Evolutionary conservation across 306 rosid species (phyloP).

Genomic region (Rosa chinensis): DNA sequence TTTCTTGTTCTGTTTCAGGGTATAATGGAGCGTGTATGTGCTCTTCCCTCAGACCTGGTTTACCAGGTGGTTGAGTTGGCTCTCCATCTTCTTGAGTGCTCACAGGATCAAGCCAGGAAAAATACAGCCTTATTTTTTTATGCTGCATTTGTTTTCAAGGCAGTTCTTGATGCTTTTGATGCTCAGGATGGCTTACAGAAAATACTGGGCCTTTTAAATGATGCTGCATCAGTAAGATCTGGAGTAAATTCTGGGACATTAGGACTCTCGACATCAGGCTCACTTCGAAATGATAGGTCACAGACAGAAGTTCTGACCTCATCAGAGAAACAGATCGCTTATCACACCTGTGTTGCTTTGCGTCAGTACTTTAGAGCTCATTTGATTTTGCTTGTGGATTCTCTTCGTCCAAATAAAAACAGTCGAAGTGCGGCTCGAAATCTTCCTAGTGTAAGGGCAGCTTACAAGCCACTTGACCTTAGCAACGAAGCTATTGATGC

Average conservation of each 20-base stretch:
- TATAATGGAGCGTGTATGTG: conserved; percentile 96
- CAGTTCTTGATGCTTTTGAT: conserved; percentile 96
- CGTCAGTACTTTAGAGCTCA: conserved; percentile 96
- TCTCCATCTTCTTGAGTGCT: conserved; percentile 85
- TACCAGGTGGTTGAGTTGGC: conserved; percentile 85
- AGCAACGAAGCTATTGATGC: conserved; percentile 93
- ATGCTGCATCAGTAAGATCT: conserved; percentile 85
- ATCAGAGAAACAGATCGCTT: conserved; percentile 95
- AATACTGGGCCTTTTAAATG: conserved; percentile 74
- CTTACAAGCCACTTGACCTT: conserved; percentile 90
- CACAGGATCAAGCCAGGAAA: conserved; percentile 91
- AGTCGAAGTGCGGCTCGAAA: conserved; percentile 82
- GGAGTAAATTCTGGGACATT: conserved; percentile 83
- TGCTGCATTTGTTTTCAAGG: conserved; percentile 96
- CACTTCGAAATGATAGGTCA: conserved; percentile 80
- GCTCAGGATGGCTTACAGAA: conserved; percentile 85
- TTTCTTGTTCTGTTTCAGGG: conserved; percentile 46
- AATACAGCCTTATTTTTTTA: conserved; percentile 87
- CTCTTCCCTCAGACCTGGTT: conserved; percentile 83
- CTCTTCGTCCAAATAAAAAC: conserved; percentile 88
- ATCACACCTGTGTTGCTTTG: conserved; percentile 88
- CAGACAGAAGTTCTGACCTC: conserved; percentile 88
- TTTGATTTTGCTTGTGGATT: conserved; percentile 83
- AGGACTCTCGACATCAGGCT: conserved; percentile 63
- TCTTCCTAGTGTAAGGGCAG: conserved; percentile 82